Evolutionary conservation across 2,329 filamentous ascomycete species (phyloP), one percentile per base, ranked within the genome.

Genomic region (Ramularia collo-cygni): DNA sequence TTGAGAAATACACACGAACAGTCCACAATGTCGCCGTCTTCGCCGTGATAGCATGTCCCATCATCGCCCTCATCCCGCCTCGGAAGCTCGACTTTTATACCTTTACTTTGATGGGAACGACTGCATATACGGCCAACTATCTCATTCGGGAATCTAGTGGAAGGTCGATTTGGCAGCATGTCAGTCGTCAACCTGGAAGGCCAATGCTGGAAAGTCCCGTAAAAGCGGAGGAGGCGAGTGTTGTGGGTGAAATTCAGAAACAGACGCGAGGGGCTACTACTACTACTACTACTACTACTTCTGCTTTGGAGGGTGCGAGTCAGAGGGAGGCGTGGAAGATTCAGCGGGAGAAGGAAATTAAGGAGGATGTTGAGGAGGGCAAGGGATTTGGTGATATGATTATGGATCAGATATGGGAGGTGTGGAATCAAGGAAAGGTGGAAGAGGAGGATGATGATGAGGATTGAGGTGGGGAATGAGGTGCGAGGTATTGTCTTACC

Each of bases 31-130:
- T 67, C 47, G 69, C 75, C 12, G 59, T 76, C 21, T 64, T 60
- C 39, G 64, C 69, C 34, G 58, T 75, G 18, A 54, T 81, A 14
- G 55, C 68, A 34, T 76, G 73, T 43, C 77, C 77, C 1, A 47
- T 72, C 7, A 65, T 81, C 36, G 69, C 71, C 34, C 54, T 70
- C 12, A 60, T 81, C 8, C 77, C 77, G 8, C 77, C 77, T 1
- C 74, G 77, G 32, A 80, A 80, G 60, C 60, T 81, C 35, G 77
- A 81, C 54, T 53, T 74, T 38, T 79, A 77, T 61, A 80, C 76
- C 13, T 65, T 77, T 50, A 65, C 65, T 1, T 68, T 81, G 6
- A 60, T 67, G 29, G 58, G 66, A 18, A 66, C 67, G 2, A 74
- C 70, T 50, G 58, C 69, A 41, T 61, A 69, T 24, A 71, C 68